Conservation (phyloP, 306 rosid species). For the Prinsepia uniflora region DNA sequence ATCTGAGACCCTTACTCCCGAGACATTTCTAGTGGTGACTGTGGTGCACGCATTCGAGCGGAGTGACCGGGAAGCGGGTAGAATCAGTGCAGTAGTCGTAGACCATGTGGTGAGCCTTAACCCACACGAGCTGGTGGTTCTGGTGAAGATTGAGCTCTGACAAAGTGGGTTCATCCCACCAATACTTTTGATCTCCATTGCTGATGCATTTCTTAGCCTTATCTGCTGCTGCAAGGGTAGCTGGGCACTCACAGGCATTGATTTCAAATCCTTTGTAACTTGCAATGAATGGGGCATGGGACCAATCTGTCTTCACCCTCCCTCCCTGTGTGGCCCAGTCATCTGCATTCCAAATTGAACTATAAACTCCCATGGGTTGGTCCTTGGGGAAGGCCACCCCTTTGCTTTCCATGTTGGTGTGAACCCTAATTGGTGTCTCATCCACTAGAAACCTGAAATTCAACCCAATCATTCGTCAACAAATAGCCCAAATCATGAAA, state of each 20-base stretch:
- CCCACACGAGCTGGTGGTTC: constrained; percentile 91
- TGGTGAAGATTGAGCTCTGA: constrained; percentile 68
- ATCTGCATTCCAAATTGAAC: constrained; percentile 95
- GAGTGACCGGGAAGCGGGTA: constrained; percentile 60
- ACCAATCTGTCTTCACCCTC: constrained; percentile 89
- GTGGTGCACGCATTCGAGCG: constrained; percentile 77
- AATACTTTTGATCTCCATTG: constrained; percentile 49
- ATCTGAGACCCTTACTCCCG: too few species aligned
- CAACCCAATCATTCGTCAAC: neutral
- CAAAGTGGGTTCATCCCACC: constrained; percentile 87
- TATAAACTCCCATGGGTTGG: constrained; percentile 90
- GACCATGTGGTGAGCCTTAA: constrained; percentile 77
- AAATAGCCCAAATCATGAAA: neutral
- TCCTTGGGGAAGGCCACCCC: constrained; percentile 79
- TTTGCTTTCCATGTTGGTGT: constrained; percentile 68
- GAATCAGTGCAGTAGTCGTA: constrained; percentile 82
- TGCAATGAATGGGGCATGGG: constrained; percentile 76
- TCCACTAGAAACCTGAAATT: constrained; percentile 61
- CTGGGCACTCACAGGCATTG: constrained; percentile 57
- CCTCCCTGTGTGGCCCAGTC: constrained; percentile 99
- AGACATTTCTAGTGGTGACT: constrained; percentile 48
- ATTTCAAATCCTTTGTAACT: constrained; percentile 66
- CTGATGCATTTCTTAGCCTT: constrained; percentile 52
- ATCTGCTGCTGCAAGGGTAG: constrained; percentile 27
- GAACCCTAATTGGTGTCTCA: constrained; percentile 81